phyloP scores from a whole-genome alignment of 2,329 filamentous ascomycete species.

The Mycogone perniciosa region DNA sequence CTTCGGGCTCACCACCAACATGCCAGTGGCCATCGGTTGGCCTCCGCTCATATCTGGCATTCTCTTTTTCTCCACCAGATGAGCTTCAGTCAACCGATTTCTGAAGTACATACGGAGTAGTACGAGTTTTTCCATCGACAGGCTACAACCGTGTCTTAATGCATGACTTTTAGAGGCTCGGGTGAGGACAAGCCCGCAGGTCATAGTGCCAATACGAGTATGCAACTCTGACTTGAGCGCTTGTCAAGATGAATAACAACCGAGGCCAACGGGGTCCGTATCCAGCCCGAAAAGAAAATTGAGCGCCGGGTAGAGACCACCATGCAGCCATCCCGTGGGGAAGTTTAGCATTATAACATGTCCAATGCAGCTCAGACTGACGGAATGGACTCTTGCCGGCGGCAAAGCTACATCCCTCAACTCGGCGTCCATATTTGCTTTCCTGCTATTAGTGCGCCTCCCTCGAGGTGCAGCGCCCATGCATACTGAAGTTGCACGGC shows the following conservation, averaged over 20 bases:
- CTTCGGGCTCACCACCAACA: slow-evolving; percentile 12
- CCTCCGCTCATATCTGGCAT: slow-evolving; percentile 17
- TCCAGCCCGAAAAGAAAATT: not conserved
- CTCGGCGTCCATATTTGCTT: not conserved
- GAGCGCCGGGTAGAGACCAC: not conserved
- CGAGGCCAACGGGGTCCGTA: no score
- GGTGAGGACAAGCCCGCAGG: not conserved
- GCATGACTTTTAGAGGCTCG: not conserved
- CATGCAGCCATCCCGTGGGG: not conserved
- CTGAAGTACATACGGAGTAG: not conserved
- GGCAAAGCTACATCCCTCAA: not conserved
- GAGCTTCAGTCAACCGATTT: not conserved
- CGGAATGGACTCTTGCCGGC: not conserved
- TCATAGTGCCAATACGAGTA: not conserved
- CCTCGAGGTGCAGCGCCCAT: not conserved
- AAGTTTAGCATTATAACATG: not conserved
- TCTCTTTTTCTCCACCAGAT: slow-evolving; percentile 2
- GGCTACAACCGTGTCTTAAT: no score
- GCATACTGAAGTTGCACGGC: slow-evolving; percentile 1
- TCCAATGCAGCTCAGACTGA: not conserved
- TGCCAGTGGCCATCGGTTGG: slow-evolving; percentile 16
- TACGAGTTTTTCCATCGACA: not conserved
- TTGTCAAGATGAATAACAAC: not conserved
- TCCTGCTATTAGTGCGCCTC: not conserved
- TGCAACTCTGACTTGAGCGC: no score